phyloP scores from a whole-genome alignment of 805 yeast species.

The Metschnikowia shivogae region DNA sequence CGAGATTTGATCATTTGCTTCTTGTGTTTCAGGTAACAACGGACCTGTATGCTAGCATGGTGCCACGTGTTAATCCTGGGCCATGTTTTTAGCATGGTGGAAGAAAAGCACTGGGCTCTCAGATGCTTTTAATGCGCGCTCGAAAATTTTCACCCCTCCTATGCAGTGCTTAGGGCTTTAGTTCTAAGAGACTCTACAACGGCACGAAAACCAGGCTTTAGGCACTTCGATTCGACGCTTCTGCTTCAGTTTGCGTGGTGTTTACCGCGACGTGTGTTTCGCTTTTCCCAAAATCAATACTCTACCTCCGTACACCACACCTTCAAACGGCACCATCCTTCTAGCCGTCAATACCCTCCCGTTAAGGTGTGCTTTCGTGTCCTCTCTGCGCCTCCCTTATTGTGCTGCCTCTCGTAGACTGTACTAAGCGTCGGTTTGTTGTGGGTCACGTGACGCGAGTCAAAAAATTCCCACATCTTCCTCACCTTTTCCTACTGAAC shows the following conservation, averaged over 20 bases:
- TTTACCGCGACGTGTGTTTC: too few species aligned
- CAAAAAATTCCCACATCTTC: constrained; percentile 1
- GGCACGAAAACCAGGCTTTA: too few species aligned
- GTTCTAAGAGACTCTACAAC: neutral
- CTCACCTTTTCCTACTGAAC: neutral
- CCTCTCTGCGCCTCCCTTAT: too few species aligned
- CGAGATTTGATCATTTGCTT: constrained; percentile 14
- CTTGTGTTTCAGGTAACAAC: constrained; percentile 7
- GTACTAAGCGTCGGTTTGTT: too few species aligned
- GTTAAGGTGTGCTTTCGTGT: too few species aligned
- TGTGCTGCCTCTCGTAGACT: too few species aligned
- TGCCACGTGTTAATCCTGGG: constrained; percentile 1
- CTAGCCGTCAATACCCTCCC: too few species aligned
- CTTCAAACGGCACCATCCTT: too few species aligned
- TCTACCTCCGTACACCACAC: too few species aligned
- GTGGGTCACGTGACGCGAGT: constrained; percentile 3
- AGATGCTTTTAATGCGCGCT: constrained; percentile 1
- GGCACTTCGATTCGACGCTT: too few species aligned
- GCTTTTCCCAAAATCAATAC: too few species aligned
- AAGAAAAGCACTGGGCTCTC: neutral
- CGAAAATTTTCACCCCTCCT: constrained; percentile 7
- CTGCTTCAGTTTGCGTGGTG: too few species aligned
- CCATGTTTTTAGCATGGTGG: constrained; percentile 6
- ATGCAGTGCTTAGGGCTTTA: constrained; percentile 6
- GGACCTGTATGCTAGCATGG: neutral